Evolutionary conservation across 2,329 filamentous ascomycete species (phyloP), one percentile per base, ranked within the genome.

Genomic region (Cadophora malorum): DNA sequence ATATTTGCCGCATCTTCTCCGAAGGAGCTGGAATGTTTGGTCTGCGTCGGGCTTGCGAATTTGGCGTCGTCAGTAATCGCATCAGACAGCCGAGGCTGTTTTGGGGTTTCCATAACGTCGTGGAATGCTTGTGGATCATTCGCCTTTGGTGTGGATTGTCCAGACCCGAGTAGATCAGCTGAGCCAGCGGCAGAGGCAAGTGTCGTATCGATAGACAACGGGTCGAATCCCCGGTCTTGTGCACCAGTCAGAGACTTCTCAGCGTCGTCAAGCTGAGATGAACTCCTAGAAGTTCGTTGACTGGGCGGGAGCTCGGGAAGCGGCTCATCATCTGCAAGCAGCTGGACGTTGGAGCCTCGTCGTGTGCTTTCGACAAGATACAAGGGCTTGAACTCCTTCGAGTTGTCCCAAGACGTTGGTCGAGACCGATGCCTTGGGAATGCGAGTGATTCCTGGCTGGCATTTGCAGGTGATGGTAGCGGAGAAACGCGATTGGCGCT

Each of bases 311-410:
- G 77, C n/a, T 82, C 82, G 41, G 84, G 84, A 58, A 79, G 74
- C 62, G 45, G 33, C 25, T 82, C 81, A 31, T 82, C 79, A 16
- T 71, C 69, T 49, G 81, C 77, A 19, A 74, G 59, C 12, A 68
- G 50, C 23, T 69, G 68, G 16, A 67, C 64, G 58, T 64, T 66
- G 23, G 72, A 76, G 10, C 66, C 69, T 45, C 73, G 70, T 56
- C 72, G 71, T 16, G 78, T 77, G 21, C 75, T 79, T 78, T 96
- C 92, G 7, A 97, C 87, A 25, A 97, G 88, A 79, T 92, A 95
- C 9, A 97, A 81, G 0, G 94, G 94, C 72, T 91, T 90, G 74
- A 94, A 90, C 76, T 96, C 93, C 65, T 86, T 86, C 21, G 84
- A 85, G 71, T 80, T 86, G 55, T 89, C 87, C 87, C 87, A 90